A percentile compares a stretch with the other conserved stretches of the same genome.
These are phyloP conservation scores for Lagerstroemia speciosa DNA, from an alignment of 345 rosid genomes.

Conservation along the genomic window DNA sequence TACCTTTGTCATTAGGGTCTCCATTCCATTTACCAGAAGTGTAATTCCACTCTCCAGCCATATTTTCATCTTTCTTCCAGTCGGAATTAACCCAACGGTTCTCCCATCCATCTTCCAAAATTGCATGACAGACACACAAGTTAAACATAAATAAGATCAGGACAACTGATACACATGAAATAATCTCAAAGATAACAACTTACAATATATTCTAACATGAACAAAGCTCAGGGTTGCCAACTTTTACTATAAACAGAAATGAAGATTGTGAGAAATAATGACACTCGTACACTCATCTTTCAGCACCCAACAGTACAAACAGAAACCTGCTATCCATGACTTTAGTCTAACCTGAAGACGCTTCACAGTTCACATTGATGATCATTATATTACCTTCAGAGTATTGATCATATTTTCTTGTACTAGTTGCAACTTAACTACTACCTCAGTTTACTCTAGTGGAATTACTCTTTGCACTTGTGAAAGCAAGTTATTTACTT, in stretches of 20 bases:
- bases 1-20: slow-evolving; percentile 82
- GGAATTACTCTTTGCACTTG: too few species aligned
- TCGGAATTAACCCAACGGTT: slow-evolving; percentile 80
- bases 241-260: not conserved
- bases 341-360: not conserved
- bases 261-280: too few species aligned
- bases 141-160: not conserved
- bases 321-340: not conserved
- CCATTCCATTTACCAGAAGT: slow-evolving; percentile 95
- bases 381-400: not conserved
- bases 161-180: not conserved
- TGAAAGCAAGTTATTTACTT: too few species aligned
- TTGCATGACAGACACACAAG: not conserved
- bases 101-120: slow-evolving; percentile 80
- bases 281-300: too few species aligned
- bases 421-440: too few species aligned
- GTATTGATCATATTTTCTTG: not conserved
- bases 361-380: not conserved
- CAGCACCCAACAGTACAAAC: too few species aligned
- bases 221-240: not conserved
- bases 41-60: slow-evolving; percentile 89
- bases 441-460: too few species aligned
- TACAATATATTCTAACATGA: not conserved
- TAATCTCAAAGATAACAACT: not conserved
- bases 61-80: slow-evolving; percentile 82